Evolutionary conservation across 1,284 basidiomycete genomes (phyloP).

Genomic region (Farysia itapuensis): DNA sequence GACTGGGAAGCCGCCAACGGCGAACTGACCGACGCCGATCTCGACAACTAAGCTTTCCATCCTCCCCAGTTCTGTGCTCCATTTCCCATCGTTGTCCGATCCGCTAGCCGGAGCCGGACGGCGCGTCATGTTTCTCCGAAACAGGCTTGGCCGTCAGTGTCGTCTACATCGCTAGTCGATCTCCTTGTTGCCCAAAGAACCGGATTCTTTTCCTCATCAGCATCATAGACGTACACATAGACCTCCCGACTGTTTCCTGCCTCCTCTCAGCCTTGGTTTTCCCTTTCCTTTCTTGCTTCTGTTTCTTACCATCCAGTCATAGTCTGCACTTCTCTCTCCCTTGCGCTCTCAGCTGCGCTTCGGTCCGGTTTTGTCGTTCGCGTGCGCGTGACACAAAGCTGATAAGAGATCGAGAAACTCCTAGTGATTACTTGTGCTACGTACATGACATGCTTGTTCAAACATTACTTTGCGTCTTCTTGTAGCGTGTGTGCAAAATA

Average conservation of each 20-base stretch:
- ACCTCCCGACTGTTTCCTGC: not conserved
- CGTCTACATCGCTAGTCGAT: not conserved
- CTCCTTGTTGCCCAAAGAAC: not conserved
- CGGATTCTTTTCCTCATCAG: not conserved
- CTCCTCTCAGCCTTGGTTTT: not conserved
- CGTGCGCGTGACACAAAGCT: no score
- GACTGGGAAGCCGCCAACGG: conserved; percentile 24
- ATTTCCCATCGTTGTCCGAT: conserved; percentile 1
- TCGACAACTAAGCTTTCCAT: conserved; percentile 8
- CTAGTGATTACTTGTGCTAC: no score
- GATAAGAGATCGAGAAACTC: no score
- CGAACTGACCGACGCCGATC: conserved; percentile 19
- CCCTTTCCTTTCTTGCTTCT: not conserved
- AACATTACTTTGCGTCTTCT: no score
- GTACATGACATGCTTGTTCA: no score
- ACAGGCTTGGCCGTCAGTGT: not conserved
- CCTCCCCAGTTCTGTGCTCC: not conserved
- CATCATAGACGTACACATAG: not conserved
- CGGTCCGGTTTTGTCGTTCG: no score
- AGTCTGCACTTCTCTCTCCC: not conserved
- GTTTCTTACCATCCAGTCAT: not conserved
- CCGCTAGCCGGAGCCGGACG: conserved; percentile 1
- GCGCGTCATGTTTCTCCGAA: no score
- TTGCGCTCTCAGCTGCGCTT: not conserved
- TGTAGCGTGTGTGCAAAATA: no score